A percentile compares a stretch with the other conserved stretches of the same genome.
Evolutionary conservation across 345 rosid species (phyloP).

Genomic region (Gossypium ekmanianum): DNA sequence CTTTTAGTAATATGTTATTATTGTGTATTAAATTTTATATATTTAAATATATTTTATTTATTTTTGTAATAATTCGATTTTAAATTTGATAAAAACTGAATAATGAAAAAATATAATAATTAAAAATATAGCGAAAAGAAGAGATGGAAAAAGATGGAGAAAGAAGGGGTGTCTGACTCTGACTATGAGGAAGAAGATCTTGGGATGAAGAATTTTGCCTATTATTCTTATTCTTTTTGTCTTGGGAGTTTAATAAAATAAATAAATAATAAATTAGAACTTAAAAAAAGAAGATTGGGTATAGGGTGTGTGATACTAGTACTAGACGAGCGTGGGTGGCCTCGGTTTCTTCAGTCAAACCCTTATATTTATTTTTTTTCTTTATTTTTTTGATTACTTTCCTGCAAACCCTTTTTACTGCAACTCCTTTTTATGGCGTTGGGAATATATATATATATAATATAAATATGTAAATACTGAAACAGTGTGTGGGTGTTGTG

Average conservation of each 20-base stretch:
- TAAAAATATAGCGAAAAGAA: constrained; percentile 18
- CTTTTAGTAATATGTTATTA: no score
- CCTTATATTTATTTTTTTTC: constrained; percentile 2
- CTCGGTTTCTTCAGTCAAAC: constrained; percentile 46
- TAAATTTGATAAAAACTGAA: no score
- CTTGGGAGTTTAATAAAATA: constrained; percentile 27
- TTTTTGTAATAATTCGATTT: no score
- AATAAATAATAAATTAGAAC: neutral
- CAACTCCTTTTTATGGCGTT: neutral
- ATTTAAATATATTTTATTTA: no score
- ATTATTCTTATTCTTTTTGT: constrained; percentile 12
- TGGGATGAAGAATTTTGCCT: constrained; percentile 5
- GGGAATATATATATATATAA: neutral
- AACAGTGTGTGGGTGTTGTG: no score
- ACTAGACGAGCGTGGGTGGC: constrained; percentile 26
- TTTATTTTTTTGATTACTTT: constrained; percentile 11
- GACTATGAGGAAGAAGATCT: neutral
- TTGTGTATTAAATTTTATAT: no score
- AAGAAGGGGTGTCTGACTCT: neutral
- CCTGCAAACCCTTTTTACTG: neutral
- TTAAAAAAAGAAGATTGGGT: neutral
- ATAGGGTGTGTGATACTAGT: constrained; percentile 17
- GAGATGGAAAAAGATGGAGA: constrained; percentile 19
- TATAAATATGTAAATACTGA: no score
- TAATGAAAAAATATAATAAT: no score